Conservation (phyloP, 129 eudicot species). For the Kitagawia praeruptora region DNA sequence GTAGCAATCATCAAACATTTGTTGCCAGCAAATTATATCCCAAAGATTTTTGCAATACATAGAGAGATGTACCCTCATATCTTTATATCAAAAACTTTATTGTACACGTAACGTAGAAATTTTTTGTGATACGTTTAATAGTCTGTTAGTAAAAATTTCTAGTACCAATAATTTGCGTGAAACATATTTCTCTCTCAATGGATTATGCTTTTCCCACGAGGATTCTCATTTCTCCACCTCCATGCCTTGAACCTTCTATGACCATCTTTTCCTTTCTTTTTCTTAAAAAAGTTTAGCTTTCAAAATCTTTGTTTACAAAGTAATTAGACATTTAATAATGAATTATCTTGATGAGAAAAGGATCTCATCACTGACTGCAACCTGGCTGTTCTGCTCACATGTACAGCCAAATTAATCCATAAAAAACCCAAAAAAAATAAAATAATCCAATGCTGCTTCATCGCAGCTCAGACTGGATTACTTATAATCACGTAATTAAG, state of each 20-base stretch:
- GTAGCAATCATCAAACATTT: too few species aligned
- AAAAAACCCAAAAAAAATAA: not conserved
- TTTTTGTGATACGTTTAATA: too few species aligned
- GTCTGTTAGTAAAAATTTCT: too few species aligned
- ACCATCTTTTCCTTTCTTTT: conserved; percentile 16
- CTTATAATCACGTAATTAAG: not conserved
- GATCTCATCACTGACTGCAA: conserved; percentile 7
- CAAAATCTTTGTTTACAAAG: conserved; percentile 37
- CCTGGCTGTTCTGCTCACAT: conserved; percentile 12
- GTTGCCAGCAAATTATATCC: too few species aligned
- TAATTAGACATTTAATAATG: conserved; percentile 17
- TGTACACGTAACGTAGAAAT: too few species aligned
- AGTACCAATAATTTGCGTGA: not conserved
- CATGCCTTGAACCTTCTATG: conserved; percentile 12
- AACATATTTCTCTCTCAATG: not conserved
- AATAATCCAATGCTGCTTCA: conserved; percentile 12
- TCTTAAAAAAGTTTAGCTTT: conserved; percentile 13
- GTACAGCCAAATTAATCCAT: not conserved
- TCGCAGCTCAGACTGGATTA: conserved; percentile 13
- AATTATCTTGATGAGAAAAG: conserved; percentile 1
- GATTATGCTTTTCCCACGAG: conserved; percentile 10
- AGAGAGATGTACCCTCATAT: too few species aligned
- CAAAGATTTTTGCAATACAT: too few species aligned
- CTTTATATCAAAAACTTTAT: too few species aligned
- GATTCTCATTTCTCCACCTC: conserved; percentile 16